Evolutionary conservation across 352 stramenopile species (phyloP), one percentile per base, ranked within the genome.

Genomic region (Phytophthora megakarya): DNA sequence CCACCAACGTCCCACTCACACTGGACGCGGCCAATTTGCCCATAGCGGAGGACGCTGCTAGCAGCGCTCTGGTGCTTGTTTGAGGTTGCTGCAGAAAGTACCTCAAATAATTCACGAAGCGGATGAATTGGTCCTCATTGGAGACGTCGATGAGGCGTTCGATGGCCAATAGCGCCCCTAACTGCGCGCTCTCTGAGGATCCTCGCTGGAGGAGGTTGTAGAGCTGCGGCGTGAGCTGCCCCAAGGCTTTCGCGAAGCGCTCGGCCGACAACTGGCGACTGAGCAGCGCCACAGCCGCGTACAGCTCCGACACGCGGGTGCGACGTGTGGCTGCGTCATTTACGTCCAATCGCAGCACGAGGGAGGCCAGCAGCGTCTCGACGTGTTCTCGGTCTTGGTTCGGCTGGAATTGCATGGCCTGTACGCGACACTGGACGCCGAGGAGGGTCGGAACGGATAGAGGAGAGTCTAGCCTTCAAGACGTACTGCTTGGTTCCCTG

Each of bases 81-180:
- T 87, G 67, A 5, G 80, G 82, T 59, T 95, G 84, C 48, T 86
- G 78, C 9, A 96, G 72, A 54, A 96, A 94, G 65, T 93, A 89
- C 32, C 89, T 82, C 58, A 96, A 50, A 54, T 96, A 96, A 72
- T 96, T 96, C 33, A 89, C 88, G 63, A 96, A 96, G 35, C 88
- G 85, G 65, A 96, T 96, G 55, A 96, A 88, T 73, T 96, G 88
- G 64, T 91, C 85, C 64, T 96, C 87, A 16, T 86, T 89, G 9
- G 78, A 85, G 50, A 96, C 64, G 60, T 91, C 87, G 38, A 96
- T 90, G 42, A 96, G 75, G 50, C 79, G 58, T 39, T 92, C 81
- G 12, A 96, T 93, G 30, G 87, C 88, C 13, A 79, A 61, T 21
- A 96, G 56, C 0, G 77, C 88, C 28, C 88, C 88, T 30, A 95